phyloP scores from a whole-genome alignment of 768 basidiomycete species.

The Tulasnella sp. region DNA sequence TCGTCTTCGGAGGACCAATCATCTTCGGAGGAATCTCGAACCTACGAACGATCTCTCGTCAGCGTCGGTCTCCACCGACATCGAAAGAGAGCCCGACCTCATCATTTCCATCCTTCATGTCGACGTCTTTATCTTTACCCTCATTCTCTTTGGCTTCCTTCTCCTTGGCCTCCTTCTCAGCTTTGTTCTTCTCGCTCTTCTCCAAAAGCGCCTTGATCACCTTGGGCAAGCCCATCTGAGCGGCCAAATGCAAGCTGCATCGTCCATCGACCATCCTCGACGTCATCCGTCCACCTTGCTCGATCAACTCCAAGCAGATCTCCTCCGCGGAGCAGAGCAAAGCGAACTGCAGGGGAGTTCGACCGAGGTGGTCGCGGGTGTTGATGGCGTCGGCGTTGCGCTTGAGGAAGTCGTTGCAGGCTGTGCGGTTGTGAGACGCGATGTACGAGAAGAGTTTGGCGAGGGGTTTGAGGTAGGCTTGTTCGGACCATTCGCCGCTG shows the following conservation, averaged over 20 bases:
- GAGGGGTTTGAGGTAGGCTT: slow-evolving; percentile 54
- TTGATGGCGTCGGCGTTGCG: slow-evolving; percentile 39
- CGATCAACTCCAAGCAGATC: slow-evolving; percentile 50
- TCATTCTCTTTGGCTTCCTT: no score
- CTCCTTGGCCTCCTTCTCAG: slow-evolving; percentile 33
- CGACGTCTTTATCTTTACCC: no score
- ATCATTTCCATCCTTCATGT: no score
- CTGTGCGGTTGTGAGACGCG: slow-evolving; percentile 42
- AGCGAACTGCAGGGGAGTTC: slow-evolving; percentile 55
- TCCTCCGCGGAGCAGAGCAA: slow-evolving; percentile 47
- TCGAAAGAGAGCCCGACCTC: no score
- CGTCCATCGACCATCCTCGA: slow-evolving; percentile 56
- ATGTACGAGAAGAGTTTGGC: slow-evolving; percentile 58
- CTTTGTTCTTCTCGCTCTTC: slow-evolving; percentile 41
- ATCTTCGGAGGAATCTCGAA: no score
- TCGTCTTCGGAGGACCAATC: no score
- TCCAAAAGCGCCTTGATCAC: slow-evolving; percentile 52
- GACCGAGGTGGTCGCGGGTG: slow-evolving; percentile 58
- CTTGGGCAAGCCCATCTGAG: slow-evolving; percentile 35
- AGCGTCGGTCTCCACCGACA: no score
- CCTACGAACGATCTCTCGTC: no score
- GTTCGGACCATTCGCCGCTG: slow-evolving; percentile 59
- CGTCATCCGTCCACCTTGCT: slow-evolving; percentile 54
- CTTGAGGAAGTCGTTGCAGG: slow-evolving; percentile 42
- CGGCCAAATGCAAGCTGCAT: slow-evolving; percentile 54